Evolutionary conservation across 257 asterid species (phyloP).

Genomic region (Nicotiana undulata): DNA sequence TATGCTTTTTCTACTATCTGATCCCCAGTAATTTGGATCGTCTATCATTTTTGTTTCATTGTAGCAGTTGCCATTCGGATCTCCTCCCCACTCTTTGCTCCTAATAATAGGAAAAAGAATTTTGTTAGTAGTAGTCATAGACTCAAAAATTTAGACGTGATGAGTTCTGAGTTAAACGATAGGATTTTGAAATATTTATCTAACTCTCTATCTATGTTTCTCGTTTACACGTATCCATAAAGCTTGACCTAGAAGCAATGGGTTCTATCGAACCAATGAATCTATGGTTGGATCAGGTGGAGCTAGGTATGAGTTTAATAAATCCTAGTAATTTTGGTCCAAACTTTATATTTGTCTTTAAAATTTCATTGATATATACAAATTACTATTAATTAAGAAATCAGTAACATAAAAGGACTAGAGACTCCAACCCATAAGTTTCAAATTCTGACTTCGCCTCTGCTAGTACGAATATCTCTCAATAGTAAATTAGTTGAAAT

Average conservation of each 20-base stretch:
- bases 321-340: too few relatives aligned
- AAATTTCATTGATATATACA: too few relatives aligned
- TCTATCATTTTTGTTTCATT: neutral
- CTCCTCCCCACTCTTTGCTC: conserved; percentile 8
- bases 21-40: neutral
- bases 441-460: too few relatives aligned
- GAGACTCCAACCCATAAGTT: too few relatives aligned
- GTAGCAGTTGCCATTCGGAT: neutral
- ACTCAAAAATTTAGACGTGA: neutral
- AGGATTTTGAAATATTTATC: neutral
- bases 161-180: neutral
- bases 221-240: too few relatives aligned
- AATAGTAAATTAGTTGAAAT: neutral
- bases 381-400: too few relatives aligned
- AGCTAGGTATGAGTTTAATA: too few relatives aligned
- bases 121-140: neutral
- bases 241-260: too few relatives aligned
- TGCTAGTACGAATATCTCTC: neutral
- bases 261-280: neutral
- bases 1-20: conserved; percentile 8
- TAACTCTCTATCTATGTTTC: too few relatives aligned
- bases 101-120: neutral
- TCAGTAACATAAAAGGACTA: too few relatives aligned
- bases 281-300: neutral
- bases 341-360: too few relatives aligned